Base-by-base conservation (phyloP, 2,329 filamentous ascomycete genomes). In the Pseudocercospora cruenta region DNA sequence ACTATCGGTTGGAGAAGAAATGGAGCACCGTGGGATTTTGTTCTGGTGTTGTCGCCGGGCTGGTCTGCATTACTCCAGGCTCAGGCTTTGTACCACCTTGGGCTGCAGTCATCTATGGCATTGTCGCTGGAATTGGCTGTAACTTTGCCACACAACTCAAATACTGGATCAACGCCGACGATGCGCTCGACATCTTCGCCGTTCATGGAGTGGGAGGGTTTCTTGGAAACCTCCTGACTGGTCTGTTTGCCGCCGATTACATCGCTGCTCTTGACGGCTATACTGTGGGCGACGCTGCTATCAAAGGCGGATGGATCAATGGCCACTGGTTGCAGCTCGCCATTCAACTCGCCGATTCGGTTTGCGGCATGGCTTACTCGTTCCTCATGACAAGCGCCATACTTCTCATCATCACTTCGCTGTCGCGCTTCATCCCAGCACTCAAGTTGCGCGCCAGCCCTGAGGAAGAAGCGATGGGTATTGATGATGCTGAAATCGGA, bases 1-100 rank as follows among this genome's bases (percentile, higher is more conserved):
- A 97, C 78, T 96, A 96, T 80, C 87, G 93, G 64, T 85, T 97
- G 58, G 93, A 96, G 81, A 87, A 88, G 74, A 96, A 96, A 82
- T 97, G 92, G 91, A 96, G 92, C 0, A 94, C 92, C 1, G 93
- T 97, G 26, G 93, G 93, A 2, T 96, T 96, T 84, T 97, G 93
- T 82, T 95, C 91, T 0, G 93, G 93, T 69, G 91, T 96, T 24
- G 90, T 97, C 73, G 91, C 93, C 36, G 93, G 93, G 21, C 85
- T 97, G 21, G 93, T 97, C 5, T 90, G 90, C 65, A 96, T 97
- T 70, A 97, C 93, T 8, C 93, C 93, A 6, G 93, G 91, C 33
- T 95, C 92, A 64, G 93, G 91, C 76, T 96, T 87, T 76, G 92
- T 96, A 14, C 92, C 93, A 9, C 86, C 91, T 0, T 97, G 93